Conservation (phyloP, 148 eudicot genomes). For the Rhododendron williamsianum region DNA sequence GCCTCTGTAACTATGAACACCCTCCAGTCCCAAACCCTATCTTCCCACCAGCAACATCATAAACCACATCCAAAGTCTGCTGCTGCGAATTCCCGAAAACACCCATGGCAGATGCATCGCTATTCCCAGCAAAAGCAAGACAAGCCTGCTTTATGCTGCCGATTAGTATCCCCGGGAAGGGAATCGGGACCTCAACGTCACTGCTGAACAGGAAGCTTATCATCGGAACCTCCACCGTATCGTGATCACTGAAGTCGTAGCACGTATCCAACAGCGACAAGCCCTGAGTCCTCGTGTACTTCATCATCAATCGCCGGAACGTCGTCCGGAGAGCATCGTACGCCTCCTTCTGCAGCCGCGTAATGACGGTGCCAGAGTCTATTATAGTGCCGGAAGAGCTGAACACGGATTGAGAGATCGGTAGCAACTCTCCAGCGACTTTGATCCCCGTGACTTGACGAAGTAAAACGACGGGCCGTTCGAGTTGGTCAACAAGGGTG, state of each 20-base stretch:
- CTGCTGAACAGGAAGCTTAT: too few relatives aligned
- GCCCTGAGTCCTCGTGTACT: constrained; percentile 44
- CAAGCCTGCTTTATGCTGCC: too few relatives aligned
- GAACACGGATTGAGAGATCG: constrained; percentile 52
- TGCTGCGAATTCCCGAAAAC: too few relatives aligned
- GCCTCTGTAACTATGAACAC: too few relatives aligned
- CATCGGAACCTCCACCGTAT: constrained; percentile 13
- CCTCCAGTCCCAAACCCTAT: too few relatives aligned
- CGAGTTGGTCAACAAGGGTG: constrained; percentile 15
- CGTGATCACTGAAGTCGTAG: constrained; percentile 36
- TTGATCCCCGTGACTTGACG: constrained; percentile 35
- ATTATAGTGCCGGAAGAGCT: constrained; percentile 41
- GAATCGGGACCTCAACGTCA: too few relatives aligned
- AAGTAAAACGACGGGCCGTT: constrained; percentile 46
- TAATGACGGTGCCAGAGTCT: constrained; percentile 82
- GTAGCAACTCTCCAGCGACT: constrained; percentile 37
- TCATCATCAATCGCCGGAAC: constrained; percentile 46
- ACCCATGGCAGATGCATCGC: too few relatives aligned
- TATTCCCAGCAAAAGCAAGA: too few relatives aligned
- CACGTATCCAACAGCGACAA: constrained; percentile 62
- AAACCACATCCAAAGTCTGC: too few relatives aligned
- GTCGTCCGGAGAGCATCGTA: constrained; percentile 39
- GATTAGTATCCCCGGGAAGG: too few relatives aligned
- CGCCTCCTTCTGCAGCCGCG: constrained; percentile 59
- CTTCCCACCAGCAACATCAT: too few relatives aligned